phyloP scores from a whole-genome alignment of 2,329 filamentous ascomycete genomes.

The Aspergillus melleus region DNA sequence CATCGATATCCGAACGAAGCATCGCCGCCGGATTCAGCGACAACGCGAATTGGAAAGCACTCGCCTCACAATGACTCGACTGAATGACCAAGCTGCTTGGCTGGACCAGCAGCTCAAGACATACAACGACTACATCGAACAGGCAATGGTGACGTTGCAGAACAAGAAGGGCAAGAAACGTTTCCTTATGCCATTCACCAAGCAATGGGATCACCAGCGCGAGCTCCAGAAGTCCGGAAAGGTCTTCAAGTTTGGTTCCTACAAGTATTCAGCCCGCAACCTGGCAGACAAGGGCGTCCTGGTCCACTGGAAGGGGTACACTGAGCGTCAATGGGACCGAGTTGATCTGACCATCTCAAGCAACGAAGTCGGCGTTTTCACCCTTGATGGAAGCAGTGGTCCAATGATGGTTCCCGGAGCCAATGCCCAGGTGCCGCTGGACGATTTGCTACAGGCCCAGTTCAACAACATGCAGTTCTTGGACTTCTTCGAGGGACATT shows the following conservation, averaged over 20 bases:
- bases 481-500: slow-evolving; percentile 83
- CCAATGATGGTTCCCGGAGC: slow-evolving; percentile 96
- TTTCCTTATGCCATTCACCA: slow-evolving; percentile 94
- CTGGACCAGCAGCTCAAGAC: slow-evolving; percentile 94
- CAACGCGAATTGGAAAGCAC: slow-evolving; percentile 79
- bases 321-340: slow-evolving; percentile 81
- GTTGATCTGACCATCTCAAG: slow-evolving; percentile 93
- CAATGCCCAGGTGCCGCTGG: slow-evolving; percentile 82
- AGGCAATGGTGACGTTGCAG: slow-evolving; percentile 94
- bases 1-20: slow-evolving; percentile 95
- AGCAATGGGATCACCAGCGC: slow-evolving; percentile 97
- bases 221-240: slow-evolving; percentile 90
- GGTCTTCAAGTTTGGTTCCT: slow-evolving; percentile 95
- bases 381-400: slow-evolving; percentile 84
- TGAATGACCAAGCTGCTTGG: slow-evolving; percentile 72
- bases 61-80: slow-evolving; percentile 47
- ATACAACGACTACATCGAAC: slow-evolving; percentile 99
- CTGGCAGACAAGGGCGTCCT: slow-evolving; percentile 92
- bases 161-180: slow-evolving; percentile 95
- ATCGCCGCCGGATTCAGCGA: slow-evolving; percentile 84
- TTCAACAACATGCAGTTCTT: slow-evolving; percentile 97
- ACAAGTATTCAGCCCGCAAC: slow-evolving; percentile 90
- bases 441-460: slow-evolving; percentile 92
- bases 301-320: slow-evolving; percentile 83
- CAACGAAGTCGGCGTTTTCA: slow-evolving; percentile 92